These are phyloP conservation scores for Coemansia sp. DNA, from an alignment of 192 early-diverging fungal species.

Conservation along the genomic window DNA sequence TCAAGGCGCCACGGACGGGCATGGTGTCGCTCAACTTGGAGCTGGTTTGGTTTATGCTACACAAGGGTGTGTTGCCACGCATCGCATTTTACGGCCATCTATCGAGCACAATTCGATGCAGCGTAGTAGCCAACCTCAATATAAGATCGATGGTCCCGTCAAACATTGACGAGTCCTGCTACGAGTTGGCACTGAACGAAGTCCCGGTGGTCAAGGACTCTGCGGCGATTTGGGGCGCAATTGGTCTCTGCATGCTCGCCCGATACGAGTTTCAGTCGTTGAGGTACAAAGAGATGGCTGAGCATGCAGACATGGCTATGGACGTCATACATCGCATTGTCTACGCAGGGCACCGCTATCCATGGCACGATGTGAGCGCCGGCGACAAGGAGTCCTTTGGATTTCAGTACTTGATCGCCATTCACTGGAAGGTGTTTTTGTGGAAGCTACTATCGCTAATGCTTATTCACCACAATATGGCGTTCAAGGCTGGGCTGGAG, in stretches of 20 bases:
- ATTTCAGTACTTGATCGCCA: constrained; percentile 50
- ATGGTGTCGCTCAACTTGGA: constrained; percentile 55
- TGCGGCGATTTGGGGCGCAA: constrained; percentile 49
- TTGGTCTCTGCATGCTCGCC: constrained; percentile 46
- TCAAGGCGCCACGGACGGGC: constrained; percentile 52
- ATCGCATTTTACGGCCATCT: constrained; percentile 48
- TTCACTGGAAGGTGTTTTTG: constrained; percentile 52
- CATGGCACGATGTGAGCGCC: constrained; percentile 43
- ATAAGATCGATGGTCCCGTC: constrained; percentile 44
- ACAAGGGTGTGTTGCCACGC: constrained; percentile 51
- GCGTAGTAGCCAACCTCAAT: constrained; percentile 38
- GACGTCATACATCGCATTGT: constrained; percentile 42
- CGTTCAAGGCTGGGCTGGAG: constrained; percentile 20
- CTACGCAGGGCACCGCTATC: constrained; percentile 46
- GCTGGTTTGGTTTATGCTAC: constrained; percentile 56
- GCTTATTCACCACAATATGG: constrained; percentile 28
- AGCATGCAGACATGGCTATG: constrained; percentile 53
- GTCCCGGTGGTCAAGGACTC: constrained; percentile 29
- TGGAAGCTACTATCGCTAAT: constrained; percentile 45
- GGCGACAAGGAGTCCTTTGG: constrained; percentile 40
- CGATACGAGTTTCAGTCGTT: constrained; percentile 57
- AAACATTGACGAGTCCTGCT: constrained; percentile 56
- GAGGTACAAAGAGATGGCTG: constrained; percentile 52
- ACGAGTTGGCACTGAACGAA: constrained; percentile 44
- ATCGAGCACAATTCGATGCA: constrained; percentile 51